These are phyloP conservation scores for Cryphonectria japonica DNA, from an alignment of 2,329 filamentous ascomycete genomes.

Conservation along the genomic window DNA sequence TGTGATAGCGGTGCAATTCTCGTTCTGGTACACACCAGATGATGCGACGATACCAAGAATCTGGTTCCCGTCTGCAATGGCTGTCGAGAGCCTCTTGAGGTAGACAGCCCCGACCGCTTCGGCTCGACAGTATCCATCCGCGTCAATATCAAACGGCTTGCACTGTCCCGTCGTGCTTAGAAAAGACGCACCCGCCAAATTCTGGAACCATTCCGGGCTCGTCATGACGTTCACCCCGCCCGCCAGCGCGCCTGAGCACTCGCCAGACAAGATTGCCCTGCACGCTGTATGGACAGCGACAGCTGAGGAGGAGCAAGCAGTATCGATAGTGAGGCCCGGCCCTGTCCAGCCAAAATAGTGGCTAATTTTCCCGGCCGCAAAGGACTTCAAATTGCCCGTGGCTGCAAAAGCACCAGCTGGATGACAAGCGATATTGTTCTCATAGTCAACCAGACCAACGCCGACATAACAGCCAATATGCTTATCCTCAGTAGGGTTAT, in stretches of 20 bases:
- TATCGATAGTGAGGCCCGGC: constrained; percentile 38
- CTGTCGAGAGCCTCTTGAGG: constrained; percentile 51
- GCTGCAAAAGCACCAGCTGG: constrained; percentile 42
- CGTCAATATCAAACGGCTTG: constrained; percentile 38
- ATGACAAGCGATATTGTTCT: constrained; percentile 44
- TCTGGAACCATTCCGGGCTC: constrained; percentile 31
- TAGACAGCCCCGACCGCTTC: constrained; percentile 51
- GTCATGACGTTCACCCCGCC: constrained; percentile 40
- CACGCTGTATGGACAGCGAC: constrained; percentile 45
- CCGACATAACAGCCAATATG: constrained; percentile 45
- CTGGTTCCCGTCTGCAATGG: constrained; percentile 50
- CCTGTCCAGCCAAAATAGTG: constrained; percentile 44
- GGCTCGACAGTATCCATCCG: constrained; percentile 55
- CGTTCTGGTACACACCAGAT: constrained; percentile 47
- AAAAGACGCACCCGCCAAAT: constrained; percentile 38
- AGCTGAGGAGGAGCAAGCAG: constrained; percentile 43
- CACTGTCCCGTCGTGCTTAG: constrained; percentile 38
- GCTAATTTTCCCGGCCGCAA: constrained; percentile 37
- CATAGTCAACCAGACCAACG: constrained; percentile 41
- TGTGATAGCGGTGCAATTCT: constrained; percentile 38
- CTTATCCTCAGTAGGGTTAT: not conserved
- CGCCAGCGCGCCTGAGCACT: constrained; percentile 38
- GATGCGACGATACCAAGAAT: constrained; percentile 46
- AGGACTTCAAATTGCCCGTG: constrained; percentile 35
- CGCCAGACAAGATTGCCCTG: constrained; percentile 34